phyloP scores from a whole-genome alignment of 352 stramenopile genomes.

The Phytopythium vexans region DNA sequence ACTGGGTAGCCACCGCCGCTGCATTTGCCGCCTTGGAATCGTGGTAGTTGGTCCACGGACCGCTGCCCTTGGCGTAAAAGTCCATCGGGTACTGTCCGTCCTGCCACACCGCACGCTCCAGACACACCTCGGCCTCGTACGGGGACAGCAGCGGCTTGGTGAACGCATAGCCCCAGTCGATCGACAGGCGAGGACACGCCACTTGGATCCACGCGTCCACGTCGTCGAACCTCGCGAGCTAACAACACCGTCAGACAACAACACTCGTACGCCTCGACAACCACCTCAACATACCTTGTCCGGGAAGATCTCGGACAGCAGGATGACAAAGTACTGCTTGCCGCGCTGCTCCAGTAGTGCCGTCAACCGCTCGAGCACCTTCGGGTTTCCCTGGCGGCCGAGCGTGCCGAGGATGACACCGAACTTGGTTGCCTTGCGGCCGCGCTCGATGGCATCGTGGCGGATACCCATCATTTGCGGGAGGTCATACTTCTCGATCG shows the following conservation, averaged over 20 bases:
- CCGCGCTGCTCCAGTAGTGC: constrained; percentile 78
- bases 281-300: constrained; percentile 52
- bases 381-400: constrained; percentile 96
- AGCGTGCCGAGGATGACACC: constrained; percentile 99
- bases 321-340: constrained; percentile 93
- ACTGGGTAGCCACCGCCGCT: not conserved
- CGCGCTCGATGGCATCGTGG: constrained; percentile 69
- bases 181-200: constrained; percentile 96
- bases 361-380: constrained; percentile 94
- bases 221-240: constrained; percentile 84
- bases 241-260: not conserved
- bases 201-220: constrained; percentile 99
- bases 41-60: constrained; percentile 97
- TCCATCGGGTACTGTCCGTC: constrained; percentile 98
- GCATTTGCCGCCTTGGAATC: constrained; percentile 30
- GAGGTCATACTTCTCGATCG: constrained; percentile 96
- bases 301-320: constrained; percentile 98
- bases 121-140: constrained; percentile 96
- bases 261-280: not conserved
- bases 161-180: constrained; percentile 99
- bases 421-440: constrained; percentile 86
- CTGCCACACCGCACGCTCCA: constrained; percentile 88
- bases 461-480: constrained; percentile 94
- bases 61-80: constrained; percentile 96
- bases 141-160: constrained; percentile 94